Evolutionary conservation across 1,284 basidiomycete species (phyloP).

Genomic region (Cutaneotrichosporon cyanovorans): DNA sequence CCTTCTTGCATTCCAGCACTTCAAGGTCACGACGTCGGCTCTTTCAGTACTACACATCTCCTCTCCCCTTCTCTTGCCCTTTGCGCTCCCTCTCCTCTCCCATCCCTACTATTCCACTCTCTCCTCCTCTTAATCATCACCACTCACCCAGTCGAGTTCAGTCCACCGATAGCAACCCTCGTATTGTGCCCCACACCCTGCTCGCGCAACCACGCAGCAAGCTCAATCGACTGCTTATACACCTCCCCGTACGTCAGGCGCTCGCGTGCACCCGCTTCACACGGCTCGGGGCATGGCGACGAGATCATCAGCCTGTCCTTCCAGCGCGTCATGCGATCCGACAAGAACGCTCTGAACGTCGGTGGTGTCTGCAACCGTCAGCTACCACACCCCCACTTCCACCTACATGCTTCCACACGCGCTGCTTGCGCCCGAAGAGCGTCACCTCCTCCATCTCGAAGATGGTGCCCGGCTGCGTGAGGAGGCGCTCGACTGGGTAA

Average conservation of each 20-base stretch:
- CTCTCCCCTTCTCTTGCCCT: too few species aligned
- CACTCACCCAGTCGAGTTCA: slow-evolving; percentile 24
- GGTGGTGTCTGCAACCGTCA: neutral
- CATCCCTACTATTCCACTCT: too few species aligned
- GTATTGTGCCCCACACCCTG: slow-evolving; percentile 27
- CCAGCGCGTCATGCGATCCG: neutral
- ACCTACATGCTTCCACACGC: slow-evolving; percentile 38
- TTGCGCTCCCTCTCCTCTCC: too few species aligned
- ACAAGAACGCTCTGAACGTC: slow-evolving; percentile 3
- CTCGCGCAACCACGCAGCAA: slow-evolving; percentile 29
- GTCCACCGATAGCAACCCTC: slow-evolving; percentile 33
- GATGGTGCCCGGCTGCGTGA: slow-evolving; percentile 31
- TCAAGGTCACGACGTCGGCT: too few species aligned
- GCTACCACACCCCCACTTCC: neutral
- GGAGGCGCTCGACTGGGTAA: slow-evolving; percentile 11
- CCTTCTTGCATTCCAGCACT: too few species aligned
- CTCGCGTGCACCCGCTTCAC: slow-evolving; percentile 12
- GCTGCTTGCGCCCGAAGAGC: slow-evolving; percentile 21
- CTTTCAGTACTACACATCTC: too few species aligned
- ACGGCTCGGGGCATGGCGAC: slow-evolving; percentile 19
- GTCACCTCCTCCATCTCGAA: slow-evolving; percentile 35
- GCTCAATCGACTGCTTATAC: slow-evolving; percentile 16
- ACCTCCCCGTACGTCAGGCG: slow-evolving; percentile 25
- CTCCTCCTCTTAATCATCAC: too few species aligned
- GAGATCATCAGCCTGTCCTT: slow-evolving; percentile 21